These are phyloP conservation scores for Mortierella claussenii DNA, from an alignment of 192 early-diverging fungal species.

Conservation along the genomic window DNA sequence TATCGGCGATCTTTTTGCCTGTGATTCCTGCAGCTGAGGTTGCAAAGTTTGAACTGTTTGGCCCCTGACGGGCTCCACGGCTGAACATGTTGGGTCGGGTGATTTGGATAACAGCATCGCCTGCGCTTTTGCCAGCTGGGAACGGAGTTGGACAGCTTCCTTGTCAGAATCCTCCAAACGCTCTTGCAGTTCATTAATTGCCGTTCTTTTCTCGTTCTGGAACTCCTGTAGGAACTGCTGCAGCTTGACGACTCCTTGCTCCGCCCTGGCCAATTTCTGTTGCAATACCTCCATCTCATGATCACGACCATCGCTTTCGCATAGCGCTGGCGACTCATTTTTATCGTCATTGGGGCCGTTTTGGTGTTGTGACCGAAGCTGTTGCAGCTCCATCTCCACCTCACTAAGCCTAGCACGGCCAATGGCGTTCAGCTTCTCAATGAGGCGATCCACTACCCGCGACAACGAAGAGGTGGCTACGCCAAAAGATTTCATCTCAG, in stretches of 20 bases:
- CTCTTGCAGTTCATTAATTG: constrained; percentile 23
- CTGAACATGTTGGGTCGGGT: not conserved
- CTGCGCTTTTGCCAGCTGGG: constrained; percentile 41
- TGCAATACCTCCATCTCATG: not conserved
- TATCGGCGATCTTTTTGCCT: too few species aligned
- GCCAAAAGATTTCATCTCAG: constrained; percentile 9
- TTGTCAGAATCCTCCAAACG: constrained; percentile 21
- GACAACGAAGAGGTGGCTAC: constrained; percentile 1
- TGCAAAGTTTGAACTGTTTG: not conserved
- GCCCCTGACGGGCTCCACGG: not conserved
- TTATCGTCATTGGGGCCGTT: too few species aligned
- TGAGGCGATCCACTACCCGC: not conserved
- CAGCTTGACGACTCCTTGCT: constrained; percentile 26
- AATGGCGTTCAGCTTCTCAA: not conserved
- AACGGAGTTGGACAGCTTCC: constrained; percentile 9
- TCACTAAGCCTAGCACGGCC: not conserved
- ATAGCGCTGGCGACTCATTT: not conserved
- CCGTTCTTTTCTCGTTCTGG: constrained; percentile 37
- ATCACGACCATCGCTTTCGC: not conserved
- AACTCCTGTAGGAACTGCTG: constrained; percentile 49
- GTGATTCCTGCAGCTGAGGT: not conserved
- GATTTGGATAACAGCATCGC: constrained; percentile 22
- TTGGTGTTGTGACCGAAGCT: too few species aligned
- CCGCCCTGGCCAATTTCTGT: constrained; percentile 12
- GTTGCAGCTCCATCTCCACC: constrained; percentile 2